A percentile compares a stretch with the other conserved stretches of the same genome.
These are phyloP conservation scores for Niveomyces coronatus DNA, from an alignment of 2,329 filamentous ascomycete genomes.

Conservation along the genomic window DNA sequence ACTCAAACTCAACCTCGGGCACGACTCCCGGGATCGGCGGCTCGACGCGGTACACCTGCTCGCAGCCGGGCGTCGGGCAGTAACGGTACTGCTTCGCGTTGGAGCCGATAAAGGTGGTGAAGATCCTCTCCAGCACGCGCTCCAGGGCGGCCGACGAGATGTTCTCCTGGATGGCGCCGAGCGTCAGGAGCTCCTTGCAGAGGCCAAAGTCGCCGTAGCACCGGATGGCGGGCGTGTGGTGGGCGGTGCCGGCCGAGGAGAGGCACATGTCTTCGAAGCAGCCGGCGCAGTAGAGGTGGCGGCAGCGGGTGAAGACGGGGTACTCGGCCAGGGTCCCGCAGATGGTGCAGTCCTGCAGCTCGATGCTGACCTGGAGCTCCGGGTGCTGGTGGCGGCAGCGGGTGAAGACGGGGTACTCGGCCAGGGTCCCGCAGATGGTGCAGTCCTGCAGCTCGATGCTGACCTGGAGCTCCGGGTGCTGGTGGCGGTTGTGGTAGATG, in stretches of 20 bases:
- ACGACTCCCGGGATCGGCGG: neutral
- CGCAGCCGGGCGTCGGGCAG: conserved; percentile 6
- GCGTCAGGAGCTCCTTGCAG: neutral
- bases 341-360: neutral
- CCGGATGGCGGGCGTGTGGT: neutral
- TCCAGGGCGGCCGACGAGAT: conserved; percentile 3
- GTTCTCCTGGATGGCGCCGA: neutral
- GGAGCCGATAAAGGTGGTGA: conserved; percentile 3
- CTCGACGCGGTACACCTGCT: conserved; percentile 6
- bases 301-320: conserved; percentile 2
- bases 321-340: conserved; percentile 1
- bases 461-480: neutral
- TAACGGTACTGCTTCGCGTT: conserved; percentile 5
- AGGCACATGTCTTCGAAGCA: conserved; percentile 10
- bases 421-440: neutral
- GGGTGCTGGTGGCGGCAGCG: conserved; percentile 5
- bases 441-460: neutral
- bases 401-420: conserved; percentile 1
- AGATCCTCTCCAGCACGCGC: conserved; percentile 4
- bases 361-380: neutral
- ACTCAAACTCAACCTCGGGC: conserved; percentile 5
- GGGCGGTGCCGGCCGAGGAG: neutral
- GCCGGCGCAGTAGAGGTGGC: conserved; percentile 1
- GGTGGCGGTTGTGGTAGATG: conserved; percentile 1
- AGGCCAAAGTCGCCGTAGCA: conserved; percentile 7